phyloP scores from a whole-genome alignment of 1,284 basidiomycete genomes.

The Porogramme epimiltina region DNA sequence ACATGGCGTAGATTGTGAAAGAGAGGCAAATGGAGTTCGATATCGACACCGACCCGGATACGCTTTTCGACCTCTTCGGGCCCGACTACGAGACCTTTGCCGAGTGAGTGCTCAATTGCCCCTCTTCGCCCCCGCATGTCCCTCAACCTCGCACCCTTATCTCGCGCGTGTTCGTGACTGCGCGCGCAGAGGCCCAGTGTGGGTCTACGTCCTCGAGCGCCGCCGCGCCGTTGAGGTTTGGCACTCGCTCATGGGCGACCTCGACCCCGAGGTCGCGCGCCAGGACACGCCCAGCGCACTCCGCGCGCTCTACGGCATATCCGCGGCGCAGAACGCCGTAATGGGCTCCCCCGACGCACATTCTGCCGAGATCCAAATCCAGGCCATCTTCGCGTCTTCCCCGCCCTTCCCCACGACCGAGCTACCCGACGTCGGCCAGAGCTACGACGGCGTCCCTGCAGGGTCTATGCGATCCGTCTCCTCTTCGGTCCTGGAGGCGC shows the following conservation, averaged over 20 bases:
- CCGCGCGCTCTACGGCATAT: conserved; percentile 66
- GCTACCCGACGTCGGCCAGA: conserved; percentile 49
- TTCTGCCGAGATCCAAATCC: conserved; percentile 74
- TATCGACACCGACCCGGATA: conserved; percentile 74
- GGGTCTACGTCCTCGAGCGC: conserved; percentile 84
- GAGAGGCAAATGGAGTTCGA: conserved; percentile 85
- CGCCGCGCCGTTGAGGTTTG: conserved; percentile 76
- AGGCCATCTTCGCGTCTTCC: conserved; percentile 73
- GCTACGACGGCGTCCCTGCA: conserved; percentile 34
- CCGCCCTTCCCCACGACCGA: conserved; percentile 72
- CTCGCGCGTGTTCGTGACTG: not conserved
- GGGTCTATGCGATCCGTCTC: conserved; percentile 48
- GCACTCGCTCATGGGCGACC: conserved; percentile 69
- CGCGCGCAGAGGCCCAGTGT: conserved; percentile 67
- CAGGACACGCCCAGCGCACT: conserved; percentile 59
- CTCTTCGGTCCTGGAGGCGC: conserved; percentile 47
- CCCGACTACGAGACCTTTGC: conserved; percentile 70
- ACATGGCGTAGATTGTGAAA: conserved; percentile 64
- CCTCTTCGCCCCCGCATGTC: conserved; percentile 1
- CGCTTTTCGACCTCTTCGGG: conserved; percentile 74
- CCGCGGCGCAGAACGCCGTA: conserved; percentile 57
- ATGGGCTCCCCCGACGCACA: conserved; percentile 68
- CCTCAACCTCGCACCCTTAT: conserved; percentile 2
- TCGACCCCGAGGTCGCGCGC: conserved; percentile 59
- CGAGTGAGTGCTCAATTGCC: conserved; percentile 54